Conservation (phyloP, 352 stramenopile species). For the Globisporangium orthogonon region DNA sequence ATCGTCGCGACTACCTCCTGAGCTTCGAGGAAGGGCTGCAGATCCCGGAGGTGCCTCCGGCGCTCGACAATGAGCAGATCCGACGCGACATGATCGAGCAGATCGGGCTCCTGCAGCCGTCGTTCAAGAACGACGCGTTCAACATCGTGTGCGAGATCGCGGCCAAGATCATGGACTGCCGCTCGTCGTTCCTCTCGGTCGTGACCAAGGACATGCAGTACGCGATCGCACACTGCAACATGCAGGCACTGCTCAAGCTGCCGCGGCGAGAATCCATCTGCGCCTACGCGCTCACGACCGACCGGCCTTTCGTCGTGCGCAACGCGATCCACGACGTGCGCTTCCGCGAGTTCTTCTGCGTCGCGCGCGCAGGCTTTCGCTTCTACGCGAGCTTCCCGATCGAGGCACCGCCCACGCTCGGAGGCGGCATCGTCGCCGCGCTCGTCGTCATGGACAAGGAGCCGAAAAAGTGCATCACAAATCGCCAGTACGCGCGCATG, state of each 20-base stretch:
- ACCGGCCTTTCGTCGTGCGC: constrained; percentile 26
- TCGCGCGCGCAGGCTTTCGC: constrained; percentile 19
- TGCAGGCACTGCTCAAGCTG: constrained; percentile 20
- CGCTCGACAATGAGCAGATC: constrained; percentile 15
- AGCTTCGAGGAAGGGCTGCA: constrained; percentile 27
- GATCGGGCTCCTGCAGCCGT: constrained; percentile 14
- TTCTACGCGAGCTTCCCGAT: constrained; percentile 35
- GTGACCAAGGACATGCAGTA: constrained; percentile 24
- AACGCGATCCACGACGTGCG: constrained; percentile 26
- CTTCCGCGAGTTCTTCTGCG: constrained; percentile 31
- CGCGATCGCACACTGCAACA: constrained; percentile 22
- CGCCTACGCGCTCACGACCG: constrained; percentile 24
- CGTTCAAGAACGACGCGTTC: constrained; percentile 16
- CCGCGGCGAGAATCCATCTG: constrained; percentile 26
- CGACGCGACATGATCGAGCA: constrained; percentile 20
- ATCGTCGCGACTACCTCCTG: constrained; percentile 19
- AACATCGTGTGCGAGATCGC: constrained; percentile 25
- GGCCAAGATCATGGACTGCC: constrained; percentile 27
- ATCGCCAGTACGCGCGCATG: constrained; percentile 28
- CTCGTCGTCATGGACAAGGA: constrained; percentile 30
- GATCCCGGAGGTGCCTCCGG: constrained; percentile 18
- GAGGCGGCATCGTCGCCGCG: constrained; percentile 22
- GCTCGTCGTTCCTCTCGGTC: constrained; percentile 21
- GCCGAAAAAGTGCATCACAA: constrained; percentile 22
- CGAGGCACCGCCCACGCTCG: constrained; percentile 17